phyloP scores from a whole-genome alignment of 2,329 filamentous ascomycete species.

The Tolypocladium guangdongense region DNA sequence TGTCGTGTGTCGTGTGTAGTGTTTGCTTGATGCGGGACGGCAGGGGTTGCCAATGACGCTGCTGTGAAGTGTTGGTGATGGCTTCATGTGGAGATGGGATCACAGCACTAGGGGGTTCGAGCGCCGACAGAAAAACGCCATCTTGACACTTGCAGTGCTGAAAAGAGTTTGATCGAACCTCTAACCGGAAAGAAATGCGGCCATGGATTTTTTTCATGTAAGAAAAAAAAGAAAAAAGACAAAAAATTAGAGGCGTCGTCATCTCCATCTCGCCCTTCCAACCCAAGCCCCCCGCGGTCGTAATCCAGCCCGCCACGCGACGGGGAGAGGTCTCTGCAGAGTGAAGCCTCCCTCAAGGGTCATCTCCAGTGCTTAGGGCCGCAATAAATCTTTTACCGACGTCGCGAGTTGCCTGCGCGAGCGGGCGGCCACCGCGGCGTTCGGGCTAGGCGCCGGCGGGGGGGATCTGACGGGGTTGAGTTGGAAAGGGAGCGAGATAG shows the following conservation, averaged over 20 bases:
- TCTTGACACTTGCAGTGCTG: neutral
- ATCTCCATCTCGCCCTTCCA: constrained; percentile 43
- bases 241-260: constrained; percentile 33
- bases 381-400: constrained; percentile 28
- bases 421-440: constrained; percentile 55
- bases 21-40: neutral
- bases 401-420: constrained; percentile 57
- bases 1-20: no score
- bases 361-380: constrained; percentile 58
- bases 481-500: constrained; percentile 32
- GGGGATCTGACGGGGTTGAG: constrained; percentile 46
- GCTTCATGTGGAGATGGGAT: constrained; percentile 2
- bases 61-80: constrained; percentile 2
- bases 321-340: constrained; percentile 62
- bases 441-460: constrained; percentile 54
- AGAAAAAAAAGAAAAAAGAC: constrained; percentile 14
- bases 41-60: neutral
- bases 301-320: constrained; percentile 60
- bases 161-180: no score
- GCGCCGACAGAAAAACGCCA: neutral
- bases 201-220: neutral
- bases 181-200: no score
- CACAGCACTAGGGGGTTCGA: neutral
- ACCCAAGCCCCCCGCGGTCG: constrained; percentile 52
- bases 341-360: constrained; percentile 62